A percentile compares a stretch with the other conserved stretches of the same genome.
Evolutionary conservation across 208 protist genomes (phyloP).

Genomic region (Naegleria fowleri): DNA sequence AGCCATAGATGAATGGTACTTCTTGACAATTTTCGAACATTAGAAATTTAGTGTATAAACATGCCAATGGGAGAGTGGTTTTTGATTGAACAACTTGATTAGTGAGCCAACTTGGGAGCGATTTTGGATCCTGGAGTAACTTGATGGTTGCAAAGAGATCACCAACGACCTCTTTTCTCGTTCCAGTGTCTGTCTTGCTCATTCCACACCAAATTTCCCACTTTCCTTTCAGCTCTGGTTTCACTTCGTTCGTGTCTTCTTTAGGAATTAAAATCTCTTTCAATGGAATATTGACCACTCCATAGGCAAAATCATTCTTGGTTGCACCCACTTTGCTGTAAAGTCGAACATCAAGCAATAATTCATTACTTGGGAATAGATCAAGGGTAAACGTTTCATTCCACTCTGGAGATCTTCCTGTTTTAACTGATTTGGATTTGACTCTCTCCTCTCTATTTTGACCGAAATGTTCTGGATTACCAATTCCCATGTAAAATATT

Average conservation of each 20-base stretch:
- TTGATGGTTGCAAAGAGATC: background rate
- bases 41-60: constrained; percentile 7
- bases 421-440: constrained; percentile 16
- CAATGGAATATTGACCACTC: constrained; percentile 32
- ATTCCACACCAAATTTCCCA: constrained; percentile 23
- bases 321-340: constrained; percentile 16
- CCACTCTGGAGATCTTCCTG: constrained; percentile 5
- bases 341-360: constrained; percentile 32
- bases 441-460: background rate
- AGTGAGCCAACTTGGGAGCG: background rate
- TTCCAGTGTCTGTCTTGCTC: constrained; percentile 28
- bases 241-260: background rate
- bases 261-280: constrained; percentile 23
- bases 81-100: background rate
- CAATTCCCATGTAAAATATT: constrained; percentile 34
- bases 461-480: constrained; percentile 34
- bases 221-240: background rate
- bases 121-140: background rate
- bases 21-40: background rate
- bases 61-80: constrained; percentile 22
- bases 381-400: constrained; percentile 31
- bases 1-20: background rate
- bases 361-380: constrained; percentile 16
- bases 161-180: background rate
- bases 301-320: constrained; percentile 33